Conservation (phyloP, 2,329 filamentous ascomycete genomes). For the Cladobotryum protrusum region DNA sequence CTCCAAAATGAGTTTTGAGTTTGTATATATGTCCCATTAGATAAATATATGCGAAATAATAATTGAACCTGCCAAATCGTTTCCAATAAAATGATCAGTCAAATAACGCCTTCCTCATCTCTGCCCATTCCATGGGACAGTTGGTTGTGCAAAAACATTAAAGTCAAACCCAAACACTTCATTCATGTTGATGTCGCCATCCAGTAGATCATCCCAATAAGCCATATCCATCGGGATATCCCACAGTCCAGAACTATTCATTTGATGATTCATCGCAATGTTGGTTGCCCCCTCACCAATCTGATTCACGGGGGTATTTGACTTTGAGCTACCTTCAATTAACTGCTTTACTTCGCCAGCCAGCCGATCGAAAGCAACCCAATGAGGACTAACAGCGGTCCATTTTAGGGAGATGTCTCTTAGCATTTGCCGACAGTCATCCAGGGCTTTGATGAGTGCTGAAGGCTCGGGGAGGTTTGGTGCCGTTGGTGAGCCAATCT, state of each 20-base stretch:
- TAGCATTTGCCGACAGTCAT: constrained; percentile 8
- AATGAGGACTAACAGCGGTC: constrained; percentile 5
- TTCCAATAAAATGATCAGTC: neutral
- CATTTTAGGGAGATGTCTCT: constrained; percentile 6
- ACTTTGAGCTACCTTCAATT: neutral
- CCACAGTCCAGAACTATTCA: constrained; percentile 1
- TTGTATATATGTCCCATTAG: too few species aligned
- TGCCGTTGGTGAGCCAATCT: neutral
- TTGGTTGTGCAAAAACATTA: neutral
- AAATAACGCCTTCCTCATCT: neutral
- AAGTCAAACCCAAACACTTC: constrained; percentile 10
- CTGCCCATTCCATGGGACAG: neutral
- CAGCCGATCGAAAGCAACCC: constrained; percentile 7
- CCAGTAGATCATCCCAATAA: constrained; percentile 7
- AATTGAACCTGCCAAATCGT: neutral
- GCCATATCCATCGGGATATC: constrained; percentile 9
- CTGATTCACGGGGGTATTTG: neutral
- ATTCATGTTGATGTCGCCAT: constrained; percentile 7
- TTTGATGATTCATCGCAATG: neutral
- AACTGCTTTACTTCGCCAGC: constrained; percentile 5
- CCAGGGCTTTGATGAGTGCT: constrained; percentile 5
- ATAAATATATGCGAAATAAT: neutral
- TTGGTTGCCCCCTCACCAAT: neutral
- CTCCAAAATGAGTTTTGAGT: neutral
- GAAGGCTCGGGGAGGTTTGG: constrained; percentile 1